phyloP scores from a whole-genome alignment of 768 basidiomycete genomes.

The Cystofilobasidium capitatum region DNA sequence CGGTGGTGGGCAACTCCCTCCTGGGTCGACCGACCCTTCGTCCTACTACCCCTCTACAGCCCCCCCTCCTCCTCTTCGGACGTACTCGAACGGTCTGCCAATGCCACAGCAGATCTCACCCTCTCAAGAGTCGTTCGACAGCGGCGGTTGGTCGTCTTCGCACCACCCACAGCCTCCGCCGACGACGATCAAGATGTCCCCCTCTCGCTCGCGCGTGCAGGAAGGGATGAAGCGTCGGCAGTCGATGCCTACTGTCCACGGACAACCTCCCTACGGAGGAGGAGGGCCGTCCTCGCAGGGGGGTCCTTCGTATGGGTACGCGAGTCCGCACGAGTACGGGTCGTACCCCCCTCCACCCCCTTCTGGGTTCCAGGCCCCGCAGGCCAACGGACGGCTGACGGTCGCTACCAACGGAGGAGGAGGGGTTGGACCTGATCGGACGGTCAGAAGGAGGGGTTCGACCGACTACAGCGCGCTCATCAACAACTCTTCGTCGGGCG shows the following conservation, averaged over 20 bases:
- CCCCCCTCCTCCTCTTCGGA: no score
- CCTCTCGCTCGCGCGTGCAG: no score
- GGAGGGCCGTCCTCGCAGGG: background rate
- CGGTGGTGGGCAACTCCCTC: no score
- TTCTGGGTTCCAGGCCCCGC: background rate
- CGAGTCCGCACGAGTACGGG: background rate
- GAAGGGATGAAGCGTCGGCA: background rate
- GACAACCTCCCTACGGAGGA: background rate
- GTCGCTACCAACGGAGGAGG: background rate
- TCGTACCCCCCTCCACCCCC: background rate
- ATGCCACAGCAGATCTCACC: no score
- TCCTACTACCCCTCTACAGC: no score
- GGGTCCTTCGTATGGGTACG: no score
- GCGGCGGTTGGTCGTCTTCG: background rate
- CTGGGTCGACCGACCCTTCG: no score
- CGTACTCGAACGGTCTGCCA: no score
- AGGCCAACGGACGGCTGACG: background rate
- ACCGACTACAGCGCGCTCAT: background rate
- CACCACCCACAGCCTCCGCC: background rate
- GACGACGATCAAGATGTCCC: background rate
- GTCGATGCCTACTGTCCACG: background rate
- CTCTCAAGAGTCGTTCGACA: no score
- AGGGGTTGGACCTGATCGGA: constrained; percentile 13
- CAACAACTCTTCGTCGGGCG: background rate
- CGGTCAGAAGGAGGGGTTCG: constrained; percentile 7